Evolutionary conservation across 2,329 filamentous ascomycete species (phyloP).

Genomic region (Exophiala aquamarina): DNA sequence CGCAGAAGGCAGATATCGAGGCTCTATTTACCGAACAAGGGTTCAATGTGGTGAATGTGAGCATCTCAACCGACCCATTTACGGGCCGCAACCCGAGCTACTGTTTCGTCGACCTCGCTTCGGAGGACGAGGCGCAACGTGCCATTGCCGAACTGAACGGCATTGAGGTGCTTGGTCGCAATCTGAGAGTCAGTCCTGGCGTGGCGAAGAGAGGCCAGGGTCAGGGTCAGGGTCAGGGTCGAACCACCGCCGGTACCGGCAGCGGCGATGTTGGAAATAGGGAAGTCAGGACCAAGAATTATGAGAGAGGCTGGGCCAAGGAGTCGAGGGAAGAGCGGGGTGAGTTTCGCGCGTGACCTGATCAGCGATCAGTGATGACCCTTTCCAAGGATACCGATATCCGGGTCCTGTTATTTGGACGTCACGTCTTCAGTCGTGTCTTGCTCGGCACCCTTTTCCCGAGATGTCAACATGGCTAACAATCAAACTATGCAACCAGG

Average conservation of each 20-base stretch:
- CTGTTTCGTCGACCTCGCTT: constrained; percentile 69
- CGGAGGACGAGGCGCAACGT: constrained; percentile 55
- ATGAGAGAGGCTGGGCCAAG: constrained; percentile 15
- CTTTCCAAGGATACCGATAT: no score
- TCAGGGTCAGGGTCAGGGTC: constrained; percentile 4
- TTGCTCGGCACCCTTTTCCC: background rate
- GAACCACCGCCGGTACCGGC: constrained; percentile 1
- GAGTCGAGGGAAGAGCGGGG: constrained; percentile 20
- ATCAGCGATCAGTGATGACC: no score
- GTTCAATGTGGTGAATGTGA: constrained; percentile 54
- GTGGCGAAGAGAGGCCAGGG: constrained; percentile 41
- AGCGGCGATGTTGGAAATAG: constrained; percentile 2
- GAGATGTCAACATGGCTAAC: no score
- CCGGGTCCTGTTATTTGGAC: background rate
- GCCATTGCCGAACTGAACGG: constrained; percentile 60
- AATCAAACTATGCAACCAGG: background rate
- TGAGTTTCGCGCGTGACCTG: constrained; percentile 9
- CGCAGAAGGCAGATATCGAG: constrained; percentile 52
- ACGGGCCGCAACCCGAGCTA: constrained; percentile 70
- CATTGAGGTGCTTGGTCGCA: constrained; percentile 56
- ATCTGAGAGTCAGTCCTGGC: constrained; percentile 65
- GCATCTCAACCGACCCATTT: constrained; percentile 68
- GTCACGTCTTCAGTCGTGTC: background rate
- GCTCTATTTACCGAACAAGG: constrained; percentile 45
- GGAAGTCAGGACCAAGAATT: constrained; percentile 18